Evolutionary conservation across 805 yeast genomes (phyloP).

Genomic region (Candida saitoana): DNA sequence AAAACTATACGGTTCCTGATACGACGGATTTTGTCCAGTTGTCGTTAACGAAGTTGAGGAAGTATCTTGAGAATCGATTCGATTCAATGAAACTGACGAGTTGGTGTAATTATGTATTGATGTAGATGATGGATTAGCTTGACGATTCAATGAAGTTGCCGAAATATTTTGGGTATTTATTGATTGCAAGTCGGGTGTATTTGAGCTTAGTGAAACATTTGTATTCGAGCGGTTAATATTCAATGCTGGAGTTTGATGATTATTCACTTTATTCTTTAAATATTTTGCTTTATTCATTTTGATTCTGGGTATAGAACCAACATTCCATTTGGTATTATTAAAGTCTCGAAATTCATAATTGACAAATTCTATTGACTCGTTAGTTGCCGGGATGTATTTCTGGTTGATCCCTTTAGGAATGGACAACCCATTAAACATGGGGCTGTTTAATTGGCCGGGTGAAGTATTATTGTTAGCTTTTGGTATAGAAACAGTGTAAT

Average conservation of each 20-base stretch:
- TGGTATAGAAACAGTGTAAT: conserved; percentile 22
- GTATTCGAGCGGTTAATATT: background rate
- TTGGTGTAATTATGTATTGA: background rate
- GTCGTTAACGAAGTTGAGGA: background rate
- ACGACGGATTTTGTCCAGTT: conserved; percentile 8
- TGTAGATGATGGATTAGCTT: background rate
- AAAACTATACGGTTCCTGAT: conserved; percentile 16
- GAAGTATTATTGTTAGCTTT: conserved; percentile 9
- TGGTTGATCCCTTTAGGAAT: conserved; percentile 21
- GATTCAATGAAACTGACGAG: background rate
- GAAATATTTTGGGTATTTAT: background rate
- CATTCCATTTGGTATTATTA: conserved; percentile 26
- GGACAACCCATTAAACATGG: conserved; percentile 21
- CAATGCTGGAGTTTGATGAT: background rate
- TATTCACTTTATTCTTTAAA: conserved; percentile 16
- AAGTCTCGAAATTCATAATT: conserved; percentile 29
- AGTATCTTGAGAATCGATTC: background rate
- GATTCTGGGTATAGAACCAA: conserved; percentile 46
- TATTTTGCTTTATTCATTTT: conserved; percentile 24
- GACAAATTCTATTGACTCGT: conserved; percentile 11
- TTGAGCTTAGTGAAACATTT: background rate
- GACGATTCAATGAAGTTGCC: background rate
- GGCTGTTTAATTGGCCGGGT: background rate
- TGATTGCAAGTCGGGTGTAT: conserved; percentile 3
- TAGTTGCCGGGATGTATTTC: conserved; percentile 19